These are phyloP conservation scores for Coleophoma crateriformis DNA, from an alignment of 2,329 filamentous ascomycete genomes.

Conservation along the genomic window DNA sequence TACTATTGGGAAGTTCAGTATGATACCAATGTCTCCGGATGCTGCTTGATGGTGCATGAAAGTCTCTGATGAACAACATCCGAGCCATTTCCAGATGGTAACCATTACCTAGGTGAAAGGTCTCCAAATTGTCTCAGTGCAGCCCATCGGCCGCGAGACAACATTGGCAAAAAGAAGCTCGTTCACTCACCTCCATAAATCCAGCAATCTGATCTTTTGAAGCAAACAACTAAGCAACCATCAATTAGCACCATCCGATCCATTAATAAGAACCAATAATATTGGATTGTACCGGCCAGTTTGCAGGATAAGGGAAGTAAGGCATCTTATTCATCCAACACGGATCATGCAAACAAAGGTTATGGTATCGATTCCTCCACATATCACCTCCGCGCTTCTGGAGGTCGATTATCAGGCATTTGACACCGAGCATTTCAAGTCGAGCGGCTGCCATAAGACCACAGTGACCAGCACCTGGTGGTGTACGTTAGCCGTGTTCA, in stretches of 20 bases:
- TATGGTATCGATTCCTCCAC: constrained; percentile 56
- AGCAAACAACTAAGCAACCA: constrained; percentile 59
- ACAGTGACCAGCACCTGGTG: constrained; percentile 49
- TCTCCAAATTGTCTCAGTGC: too few relatives aligned
- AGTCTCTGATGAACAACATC: too few relatives aligned
- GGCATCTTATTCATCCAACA: constrained; percentile 53
- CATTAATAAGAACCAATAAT: constrained; percentile 54
- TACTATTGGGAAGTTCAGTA: constrained; percentile 18
- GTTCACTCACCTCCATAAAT: constrained; percentile 48
- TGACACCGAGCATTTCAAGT: constrained; percentile 50
- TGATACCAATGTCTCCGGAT: too few relatives aligned
- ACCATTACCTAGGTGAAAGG: background rate
- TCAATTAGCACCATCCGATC: constrained; percentile 34
- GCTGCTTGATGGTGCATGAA: too few relatives aligned
- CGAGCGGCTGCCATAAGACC: constrained; percentile 51
- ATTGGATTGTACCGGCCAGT: constrained; percentile 42
- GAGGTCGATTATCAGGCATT: constrained; percentile 48
- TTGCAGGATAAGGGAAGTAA: constrained; percentile 54
- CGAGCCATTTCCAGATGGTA: background rate
- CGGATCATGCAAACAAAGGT: constrained; percentile 63
- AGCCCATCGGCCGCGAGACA: too few relatives aligned
- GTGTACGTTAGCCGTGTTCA: background rate
- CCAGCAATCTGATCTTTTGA: constrained; percentile 66
- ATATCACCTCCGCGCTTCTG: constrained; percentile 53
- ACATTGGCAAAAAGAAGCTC: too few relatives aligned